Percentiles rank a stretch among this genome's conserved stretches.
Evolutionary conservation across 2,329 filamentous ascomycete species (phyloP).

Genomic region (Teratosphaeria zuluensis): DNA sequence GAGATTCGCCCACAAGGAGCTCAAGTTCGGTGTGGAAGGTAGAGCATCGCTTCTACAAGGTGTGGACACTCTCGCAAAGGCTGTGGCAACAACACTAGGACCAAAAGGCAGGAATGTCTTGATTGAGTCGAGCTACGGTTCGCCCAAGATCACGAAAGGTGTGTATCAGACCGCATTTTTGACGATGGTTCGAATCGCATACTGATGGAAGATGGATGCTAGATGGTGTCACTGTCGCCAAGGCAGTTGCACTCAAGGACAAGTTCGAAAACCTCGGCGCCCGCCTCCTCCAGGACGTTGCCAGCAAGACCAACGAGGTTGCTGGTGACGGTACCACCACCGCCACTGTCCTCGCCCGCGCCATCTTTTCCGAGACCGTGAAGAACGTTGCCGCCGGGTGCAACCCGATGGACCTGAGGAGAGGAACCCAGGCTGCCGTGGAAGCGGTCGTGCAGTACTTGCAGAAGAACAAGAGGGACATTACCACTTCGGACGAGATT

Average conservation of each 20-base stretch:
- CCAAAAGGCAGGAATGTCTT: conserved; percentile 98
- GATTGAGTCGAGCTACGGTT: conserved; percentile 97
- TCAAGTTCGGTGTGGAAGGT: conserved; percentile 96
- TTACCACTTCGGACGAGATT: conserved; percentile 94
- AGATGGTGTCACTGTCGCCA: conserved; percentile 49
- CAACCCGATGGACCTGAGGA: conserved; percentile 98
- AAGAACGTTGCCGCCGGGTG: conserved; percentile 99
- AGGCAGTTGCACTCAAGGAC: conserved; percentile 87
- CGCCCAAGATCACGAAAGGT: conserved; percentile 99
- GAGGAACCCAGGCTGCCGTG: conserved; percentile 93
- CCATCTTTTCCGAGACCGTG: conserved; percentile 99
- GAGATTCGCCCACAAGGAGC: conserved; percentile 96
- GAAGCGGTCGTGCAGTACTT: conserved; percentile 91
- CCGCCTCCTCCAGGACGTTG: conserved; percentile 91
- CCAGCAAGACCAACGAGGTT: conserved; percentile 98
- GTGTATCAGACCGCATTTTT: conserved; percentile 24
- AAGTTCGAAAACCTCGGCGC: conserved; percentile 99
- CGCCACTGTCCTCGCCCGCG: conserved; percentile 89
- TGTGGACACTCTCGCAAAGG: conserved; percentile 93
- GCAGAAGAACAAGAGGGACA: conserved; percentile 92
- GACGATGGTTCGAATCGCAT: not conserved
- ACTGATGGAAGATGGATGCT: not conserved
- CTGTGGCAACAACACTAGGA: conserved; percentile 89
- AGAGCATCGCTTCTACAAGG: conserved; percentile 81
- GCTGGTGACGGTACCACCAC: conserved; percentile 98